These are phyloP conservation scores for Limnanthes douglasii DNA, from an alignment of 345 rosid species.

Conservation along the genomic window DNA sequence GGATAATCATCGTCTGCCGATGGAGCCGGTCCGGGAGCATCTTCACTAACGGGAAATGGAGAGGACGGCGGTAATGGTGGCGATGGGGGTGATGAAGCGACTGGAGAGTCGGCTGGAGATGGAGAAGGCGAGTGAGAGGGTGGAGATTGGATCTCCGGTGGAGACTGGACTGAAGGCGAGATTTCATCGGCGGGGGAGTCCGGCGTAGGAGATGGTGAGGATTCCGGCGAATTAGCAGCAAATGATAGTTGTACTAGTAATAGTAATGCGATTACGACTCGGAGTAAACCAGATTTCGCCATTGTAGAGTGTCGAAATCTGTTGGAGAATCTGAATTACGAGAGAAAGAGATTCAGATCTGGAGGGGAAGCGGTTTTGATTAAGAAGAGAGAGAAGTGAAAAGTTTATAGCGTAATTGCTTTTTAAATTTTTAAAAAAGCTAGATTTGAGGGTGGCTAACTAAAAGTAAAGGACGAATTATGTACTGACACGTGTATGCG, in stretches of 20 bases:
- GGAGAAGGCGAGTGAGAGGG: not conserved
- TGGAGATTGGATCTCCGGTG: constrained; percentile 8
- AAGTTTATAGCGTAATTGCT: too few species aligned
- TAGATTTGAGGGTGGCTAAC: too few species aligned
- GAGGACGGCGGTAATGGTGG: constrained; percentile 10
- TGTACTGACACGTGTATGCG: too few species aligned
- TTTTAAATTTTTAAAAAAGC: too few species aligned
- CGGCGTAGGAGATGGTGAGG: constrained; percentile 10
- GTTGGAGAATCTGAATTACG: too few species aligned
- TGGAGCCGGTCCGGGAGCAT: not conserved
- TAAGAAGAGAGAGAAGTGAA: too few species aligned
- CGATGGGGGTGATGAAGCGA: constrained; percentile 8
- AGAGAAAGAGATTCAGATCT: too few species aligned
- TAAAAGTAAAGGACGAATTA: too few species aligned
- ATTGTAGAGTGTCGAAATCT: constrained; percentile 3
- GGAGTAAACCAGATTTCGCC: constrained; percentile 2
- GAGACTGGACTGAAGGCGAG: constrained; percentile 13
- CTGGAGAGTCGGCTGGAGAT: constrained; percentile 6
- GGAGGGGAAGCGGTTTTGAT: too few species aligned
- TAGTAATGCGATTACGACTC: not conserved
- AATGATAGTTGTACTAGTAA: constrained; percentile 5
- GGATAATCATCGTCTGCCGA: not conserved
- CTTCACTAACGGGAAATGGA: constrained; percentile 14
- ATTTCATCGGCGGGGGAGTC: constrained; percentile 4
- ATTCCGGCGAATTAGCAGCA: constrained; percentile 8